Conservation (phyloP, 2,329 filamentous ascomycete species). For the Coniochaeta sp. region DNA sequence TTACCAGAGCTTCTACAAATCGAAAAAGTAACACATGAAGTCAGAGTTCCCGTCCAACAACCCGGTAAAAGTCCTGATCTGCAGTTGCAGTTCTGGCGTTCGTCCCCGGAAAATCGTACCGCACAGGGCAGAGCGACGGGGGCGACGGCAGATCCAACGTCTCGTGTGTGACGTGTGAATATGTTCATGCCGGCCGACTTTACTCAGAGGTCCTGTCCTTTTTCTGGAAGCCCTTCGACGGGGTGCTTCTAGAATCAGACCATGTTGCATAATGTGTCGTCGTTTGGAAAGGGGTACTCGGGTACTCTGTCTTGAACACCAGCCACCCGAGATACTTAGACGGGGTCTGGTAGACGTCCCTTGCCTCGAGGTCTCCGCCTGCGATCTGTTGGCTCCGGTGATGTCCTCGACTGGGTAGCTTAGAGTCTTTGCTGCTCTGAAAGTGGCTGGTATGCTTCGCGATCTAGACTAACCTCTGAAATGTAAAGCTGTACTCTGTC, state of each 20-base stretch:
- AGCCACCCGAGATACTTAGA: no score
- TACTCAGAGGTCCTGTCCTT: no score
- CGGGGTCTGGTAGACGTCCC: no score
- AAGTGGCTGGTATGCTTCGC: no score
- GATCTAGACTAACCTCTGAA: no score
- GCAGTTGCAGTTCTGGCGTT: background rate
- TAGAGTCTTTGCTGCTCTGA: no score
- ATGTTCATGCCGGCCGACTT: background rate
- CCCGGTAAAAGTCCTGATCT: background rate
- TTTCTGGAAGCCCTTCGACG: background rate
- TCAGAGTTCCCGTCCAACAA: background rate
- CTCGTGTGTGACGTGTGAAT: background rate
- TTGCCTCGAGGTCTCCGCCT: no score
- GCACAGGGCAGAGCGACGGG: background rate
- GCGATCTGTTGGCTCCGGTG: no score
- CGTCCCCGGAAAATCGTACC: background rate
- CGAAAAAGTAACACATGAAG: background rate
- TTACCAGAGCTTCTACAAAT: background rate
- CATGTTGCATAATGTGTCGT: background rate
- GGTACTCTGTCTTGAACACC: no score
- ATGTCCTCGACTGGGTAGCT: no score
- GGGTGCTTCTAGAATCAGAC: background rate
- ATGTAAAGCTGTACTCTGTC: no score
- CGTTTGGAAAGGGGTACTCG: background rate
- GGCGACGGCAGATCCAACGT: background rate